Evolutionary conservation across 2,329 filamentous ascomycete genomes (phyloP), one percentile per base, ranked within the genome.

Genomic region (Penicillium oxalicum): DNA sequence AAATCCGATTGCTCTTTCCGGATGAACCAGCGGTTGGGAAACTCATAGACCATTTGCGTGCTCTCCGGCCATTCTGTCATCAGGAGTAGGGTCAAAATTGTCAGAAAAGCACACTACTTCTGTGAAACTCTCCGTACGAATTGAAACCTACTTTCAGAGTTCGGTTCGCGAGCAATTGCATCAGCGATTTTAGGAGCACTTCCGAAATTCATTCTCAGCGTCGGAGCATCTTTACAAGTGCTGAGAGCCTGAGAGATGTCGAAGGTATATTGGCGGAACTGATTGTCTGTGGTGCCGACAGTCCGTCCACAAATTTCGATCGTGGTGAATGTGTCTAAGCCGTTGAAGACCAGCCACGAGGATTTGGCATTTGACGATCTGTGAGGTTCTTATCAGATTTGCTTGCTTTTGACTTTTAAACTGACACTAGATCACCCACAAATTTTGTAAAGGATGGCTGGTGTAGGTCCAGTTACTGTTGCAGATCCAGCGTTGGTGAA

Each of bases 1-100:
- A 83, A 83, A 60, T 83, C 80, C 6, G 72, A 78, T 60, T 83
- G 77, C 58, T 83, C 76, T 58, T 84, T 83, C 28, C 81, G 73
- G 33, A 83, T 76, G 52, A 78, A 81, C 60, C 76, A 73, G 5
- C 77, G 70, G 49, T 81, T 77, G 0, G 69, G 61, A 42, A 79
- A 80, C 52, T 81, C 78, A 48, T 73, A 80, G 0, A 70, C 41
- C 12, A 69, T 63, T 53, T 81, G 70, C 3, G 80, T 70, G 7
- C 65, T 68, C 47, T 54, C 57, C 0, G 79, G 77, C 77, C 77
- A 82, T 36, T 69, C 73, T 70, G 35, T 11, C 7, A 32, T 3
- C 29, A 32, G 29, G 29, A 32, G 29, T 18, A 18, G 18, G 18
- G 18, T 18, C 18, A 5, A 9, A 34, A 39, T 2, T 26, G 40